Evolutionary conservation across 495 filamentous ascomycete genomes (phyloP).

Genomic region (Penicillium mononematosum): DNA sequence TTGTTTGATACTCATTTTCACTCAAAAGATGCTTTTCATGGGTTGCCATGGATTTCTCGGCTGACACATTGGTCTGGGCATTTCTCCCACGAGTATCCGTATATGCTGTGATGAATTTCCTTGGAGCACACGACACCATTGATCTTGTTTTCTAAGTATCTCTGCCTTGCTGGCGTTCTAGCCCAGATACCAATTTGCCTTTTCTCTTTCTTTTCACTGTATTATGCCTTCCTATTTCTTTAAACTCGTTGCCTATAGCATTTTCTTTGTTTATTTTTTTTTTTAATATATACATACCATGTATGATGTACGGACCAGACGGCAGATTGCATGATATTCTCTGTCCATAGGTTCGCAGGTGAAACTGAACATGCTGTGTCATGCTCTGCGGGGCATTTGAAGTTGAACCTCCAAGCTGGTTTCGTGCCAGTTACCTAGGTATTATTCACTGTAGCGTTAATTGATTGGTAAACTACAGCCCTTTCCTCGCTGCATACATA

Average conservation of each 20-base stretch:
- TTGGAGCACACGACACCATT: conserved; percentile 21
- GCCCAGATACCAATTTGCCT: conserved; percentile 37
- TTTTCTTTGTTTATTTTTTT: background rate
- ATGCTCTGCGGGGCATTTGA: background rate
- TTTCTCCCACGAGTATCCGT: conserved; percentile 26
- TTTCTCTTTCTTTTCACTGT: conserved; percentile 19
- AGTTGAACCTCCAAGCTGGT: background rate
- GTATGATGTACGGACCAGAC: background rate
- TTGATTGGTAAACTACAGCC: background rate
- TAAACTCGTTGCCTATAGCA: conserved; percentile 9
- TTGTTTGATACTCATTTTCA: conserved; percentile 24
- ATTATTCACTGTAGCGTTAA: background rate
- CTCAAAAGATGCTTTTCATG: conserved; percentile 19
- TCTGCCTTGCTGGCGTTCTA: conserved; percentile 29
- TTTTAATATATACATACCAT: conserved; percentile 6
- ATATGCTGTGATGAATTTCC: conserved; percentile 30
- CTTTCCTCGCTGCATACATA: background rate
- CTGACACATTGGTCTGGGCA: conserved; percentile 24
- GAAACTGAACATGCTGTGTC: background rate
- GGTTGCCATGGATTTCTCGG: conserved; percentile 20
- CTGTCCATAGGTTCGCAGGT: background rate
- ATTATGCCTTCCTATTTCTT: conserved; percentile 6
- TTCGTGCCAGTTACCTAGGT: background rate
- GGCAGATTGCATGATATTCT: background rate
- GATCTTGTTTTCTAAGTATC: conserved; percentile 16